Base-by-base conservation (phyloP, 306 rosid species). In the Albizia julibrissin region DNA sequence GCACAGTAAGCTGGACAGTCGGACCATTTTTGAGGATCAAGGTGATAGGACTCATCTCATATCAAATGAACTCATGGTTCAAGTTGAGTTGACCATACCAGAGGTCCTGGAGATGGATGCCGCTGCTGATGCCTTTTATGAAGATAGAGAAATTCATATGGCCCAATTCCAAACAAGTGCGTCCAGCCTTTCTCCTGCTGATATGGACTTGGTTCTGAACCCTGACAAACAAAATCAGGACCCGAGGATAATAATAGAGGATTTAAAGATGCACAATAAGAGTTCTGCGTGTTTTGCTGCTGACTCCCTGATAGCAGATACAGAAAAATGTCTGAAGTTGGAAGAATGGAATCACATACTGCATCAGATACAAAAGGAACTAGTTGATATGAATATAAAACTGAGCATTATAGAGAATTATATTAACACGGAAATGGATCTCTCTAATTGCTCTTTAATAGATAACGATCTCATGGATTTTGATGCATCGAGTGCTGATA, bases 401-500 rank as follows among this genome's bases (percentile, higher is more conserved):
- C 74, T 95, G 86, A 79, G 85, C 79, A 24, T 69, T 80, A 86
- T 89, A 58, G 88, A 91, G 79, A 89, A 85, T 73, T 85, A 66
- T 71, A 58, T 90, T 46, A 72, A 72, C 77, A 49, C 69, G 75
- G 80, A 87, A 71, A 80, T 49, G 82, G 79, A 85, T 68, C 58
- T 68, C 52, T 81, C 68, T 43, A 83, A 80, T 31, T 75, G 79
- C 79, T 80, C 78, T 74, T 65, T 76, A 46, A 78, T 34, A 40
- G 77, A 81, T 58, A 87, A 75, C 68, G 85, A 87, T 73, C 65
- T 84, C 52, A 64, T 75, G 43, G 87, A 85, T 85, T 87, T 83
- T 64, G 95, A 89, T 86, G 86, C 84, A 52, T 88, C 81, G 84
- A 90, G 89, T 73, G 47, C 86, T 59, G 98, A 89, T 82, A 85